A percentile compares a stretch with the other conserved stretches of the same genome.
phyloP scores from a whole-genome alignment of 306 rosid species.

The Albizia julibrissin region DNA sequence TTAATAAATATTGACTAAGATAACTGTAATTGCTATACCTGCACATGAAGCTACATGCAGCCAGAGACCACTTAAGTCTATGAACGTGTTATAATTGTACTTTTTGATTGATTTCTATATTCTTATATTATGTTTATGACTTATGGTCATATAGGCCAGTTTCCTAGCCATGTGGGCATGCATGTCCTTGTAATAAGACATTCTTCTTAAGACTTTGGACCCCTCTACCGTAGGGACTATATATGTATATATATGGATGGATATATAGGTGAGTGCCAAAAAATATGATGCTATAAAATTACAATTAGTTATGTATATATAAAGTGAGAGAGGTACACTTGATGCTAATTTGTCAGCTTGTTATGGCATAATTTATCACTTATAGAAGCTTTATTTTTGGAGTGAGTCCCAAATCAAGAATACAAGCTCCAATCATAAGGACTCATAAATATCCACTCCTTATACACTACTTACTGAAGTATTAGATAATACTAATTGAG shows the following conservation, averaged over 20 bases:
- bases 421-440: not conserved
- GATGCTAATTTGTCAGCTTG: not conserved
- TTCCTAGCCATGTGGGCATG: constrained; percentile 49
- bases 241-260: not conserved
- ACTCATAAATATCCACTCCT: not conserved
- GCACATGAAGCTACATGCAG: constrained; percentile 20
- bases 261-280: not conserved
- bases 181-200: constrained; percentile 34
- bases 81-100: constrained; percentile 15
- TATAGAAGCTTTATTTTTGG: not conserved
- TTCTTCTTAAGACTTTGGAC: constrained; percentile 23
- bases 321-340: not conserved
- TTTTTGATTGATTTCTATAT: not conserved
- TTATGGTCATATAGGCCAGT: constrained; percentile 23
- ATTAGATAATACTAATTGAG: not conserved
- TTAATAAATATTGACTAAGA: constrained; percentile 17
- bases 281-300: not conserved
- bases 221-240: not conserved
- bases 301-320: not conserved
- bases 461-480: not conserved
- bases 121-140: constrained; percentile 17
- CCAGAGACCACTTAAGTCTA: constrained; percentile 15
- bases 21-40: constrained; percentile 14
- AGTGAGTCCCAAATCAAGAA: not conserved
- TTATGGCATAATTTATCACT: not conserved